Evolutionary conservation across 202 grass and related monocot genomes (phyloP), one percentile per base, ranked within the genome.

Genomic region (Alloteropsis angusta): DNA sequence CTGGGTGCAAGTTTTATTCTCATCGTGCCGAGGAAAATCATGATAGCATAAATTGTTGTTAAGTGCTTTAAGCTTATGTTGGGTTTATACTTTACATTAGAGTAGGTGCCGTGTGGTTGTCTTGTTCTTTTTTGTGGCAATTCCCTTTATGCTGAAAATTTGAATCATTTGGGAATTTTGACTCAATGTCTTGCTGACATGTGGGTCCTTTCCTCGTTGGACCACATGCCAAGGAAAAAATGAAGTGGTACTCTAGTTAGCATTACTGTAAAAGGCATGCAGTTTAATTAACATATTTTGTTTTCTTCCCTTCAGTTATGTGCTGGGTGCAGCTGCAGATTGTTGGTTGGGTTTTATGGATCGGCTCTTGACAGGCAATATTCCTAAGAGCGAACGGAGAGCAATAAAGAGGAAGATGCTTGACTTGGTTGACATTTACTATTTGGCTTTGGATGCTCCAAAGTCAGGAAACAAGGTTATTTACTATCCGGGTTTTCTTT

Each of bases 291-390:
- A 79, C 58, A 47, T 14, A 0, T 21, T 79, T 55, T 57, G 14
- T 70, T 77, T 78, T 66, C 49, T 80, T 36, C 43, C 10, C 23
- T 83, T 54, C 82, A 97, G 93, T 85, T 60, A 55, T 71, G 83
- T 72, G 26, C 41, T 87, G 15, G 71, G 86, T 60, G n/a, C 28
- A 12, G 81, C 93, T 61, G 78, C 93, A 9, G 57, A 93, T 74
- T 85, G 47, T 74, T 97, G 90, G 90, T 50, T 97, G 35, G 70
- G 70, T 7, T 85, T 75, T 74, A 97, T 97, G 93, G 93, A 97
- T 25, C 80, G 86, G 6, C n/a, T 97, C 5, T 70, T 97, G 43
- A 93, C 90, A 46, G 30, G 10, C 22, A 57, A 42, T 37, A 61
- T 89, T 83, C 34, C 78, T 32, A 71, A 61, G 65, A 45, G 50